Conservation (phyloP, 495 filamentous ascomycete genomes). For the Penicillium lagena region DNA sequence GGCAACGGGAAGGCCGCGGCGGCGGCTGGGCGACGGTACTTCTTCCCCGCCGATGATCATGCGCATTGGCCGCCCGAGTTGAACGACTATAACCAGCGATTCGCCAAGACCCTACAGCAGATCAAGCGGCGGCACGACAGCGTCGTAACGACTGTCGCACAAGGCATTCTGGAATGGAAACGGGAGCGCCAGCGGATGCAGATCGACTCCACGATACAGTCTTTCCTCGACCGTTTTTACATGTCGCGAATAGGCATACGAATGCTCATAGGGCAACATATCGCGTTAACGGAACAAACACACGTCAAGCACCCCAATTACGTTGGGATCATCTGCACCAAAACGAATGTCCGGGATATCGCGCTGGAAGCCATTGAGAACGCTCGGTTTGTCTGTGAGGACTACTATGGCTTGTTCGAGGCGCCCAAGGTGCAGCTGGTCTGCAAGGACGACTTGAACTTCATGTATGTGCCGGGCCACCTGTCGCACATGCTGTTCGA, state of each 20-base stretch:
- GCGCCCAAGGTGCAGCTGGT: constrained; percentile 95
- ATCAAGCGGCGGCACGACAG: constrained; percentile 96
- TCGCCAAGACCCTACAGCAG: constrained; percentile 74
- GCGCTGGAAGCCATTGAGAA: constrained; percentile 98
- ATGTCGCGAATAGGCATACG: constrained; percentile 99
- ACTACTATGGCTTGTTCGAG: constrained; percentile 97
- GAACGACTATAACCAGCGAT: constrained; percentile 86
- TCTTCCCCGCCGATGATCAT: constrained; percentile 81
- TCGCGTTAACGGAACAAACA: constrained; percentile 89
- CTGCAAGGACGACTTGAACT: constrained; percentile 85
- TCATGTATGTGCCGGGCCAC: constrained; percentile 99
- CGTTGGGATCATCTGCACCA: constrained; percentile 97
- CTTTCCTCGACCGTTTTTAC: constrained; percentile 97
- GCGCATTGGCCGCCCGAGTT: constrained; percentile 92
- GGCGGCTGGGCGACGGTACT: constrained; percentile 65
- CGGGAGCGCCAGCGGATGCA: constrained; percentile 94
- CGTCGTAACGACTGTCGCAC: constrained; percentile 90
- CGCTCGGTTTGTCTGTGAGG: constrained; percentile 95
- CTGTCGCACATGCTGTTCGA: constrained; percentile 99
- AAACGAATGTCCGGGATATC: constrained; percentile 92
- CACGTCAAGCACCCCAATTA: constrained; percentile 83
- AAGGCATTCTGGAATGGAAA: constrained; percentile 97
- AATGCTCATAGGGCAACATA: constrained; percentile 98
- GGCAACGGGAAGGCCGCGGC: constrained; percentile 33
- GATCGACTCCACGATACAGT: constrained; percentile 93